Percentiles rank a stretch among this genome's conserved stretches.
These are phyloP conservation scores for Torulaspora indica DNA, from an alignment of 805 yeast genomes.

Conservation along the genomic window DNA sequence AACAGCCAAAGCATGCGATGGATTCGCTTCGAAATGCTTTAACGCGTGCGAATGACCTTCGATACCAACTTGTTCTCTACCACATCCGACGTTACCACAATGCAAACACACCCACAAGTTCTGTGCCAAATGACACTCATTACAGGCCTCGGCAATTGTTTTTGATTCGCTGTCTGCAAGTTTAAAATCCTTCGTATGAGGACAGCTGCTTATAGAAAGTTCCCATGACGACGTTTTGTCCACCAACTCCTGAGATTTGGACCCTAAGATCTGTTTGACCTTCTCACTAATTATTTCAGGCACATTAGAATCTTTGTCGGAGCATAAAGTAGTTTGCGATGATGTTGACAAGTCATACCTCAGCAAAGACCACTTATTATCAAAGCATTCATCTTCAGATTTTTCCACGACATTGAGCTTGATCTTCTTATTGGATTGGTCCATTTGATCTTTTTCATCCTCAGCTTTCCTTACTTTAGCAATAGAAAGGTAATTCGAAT, in stretches of 20 bases:
- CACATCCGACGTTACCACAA: conserved; percentile 94
- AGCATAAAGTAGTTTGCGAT: background rate
- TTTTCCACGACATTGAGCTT: conserved; percentile 33
- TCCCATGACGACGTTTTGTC: conserved; percentile 89
- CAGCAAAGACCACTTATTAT: conserved; percentile 28
- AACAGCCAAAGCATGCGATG: conserved; percentile 76
- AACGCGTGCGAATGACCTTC: conserved; percentile 94
- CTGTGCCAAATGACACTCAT: conserved; percentile 57
- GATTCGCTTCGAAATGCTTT: conserved; percentile 50
- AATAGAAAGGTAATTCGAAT: conserved; percentile 56
- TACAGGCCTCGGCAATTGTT: conserved; percentile 44
- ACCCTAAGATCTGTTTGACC: conserved; percentile 24
- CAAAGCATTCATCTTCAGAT: conserved; percentile 31
- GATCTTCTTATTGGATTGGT: conserved; percentile 30
- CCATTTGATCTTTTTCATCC: conserved; percentile 27
- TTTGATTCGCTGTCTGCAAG: conserved; percentile 14
- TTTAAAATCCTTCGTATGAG: conserved; percentile 63
- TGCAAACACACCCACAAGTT: conserved; percentile 90
- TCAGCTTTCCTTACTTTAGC: conserved; percentile 47
- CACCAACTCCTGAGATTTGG: conserved; percentile 29
- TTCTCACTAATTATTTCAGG: conserved; percentile 10
- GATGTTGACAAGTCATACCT: conserved; percentile 3
- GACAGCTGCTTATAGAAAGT: conserved; percentile 75
- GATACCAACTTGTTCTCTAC: conserved; percentile 87
- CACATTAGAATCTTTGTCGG: conserved; percentile 3